Percentiles rank a stretch among this genome's conserved stretches.
These are phyloP conservation scores for Cytospora paraplurivora DNA, from an alignment of 2,329 filamentous ascomycete genomes.

Conservation along the genomic window DNA sequence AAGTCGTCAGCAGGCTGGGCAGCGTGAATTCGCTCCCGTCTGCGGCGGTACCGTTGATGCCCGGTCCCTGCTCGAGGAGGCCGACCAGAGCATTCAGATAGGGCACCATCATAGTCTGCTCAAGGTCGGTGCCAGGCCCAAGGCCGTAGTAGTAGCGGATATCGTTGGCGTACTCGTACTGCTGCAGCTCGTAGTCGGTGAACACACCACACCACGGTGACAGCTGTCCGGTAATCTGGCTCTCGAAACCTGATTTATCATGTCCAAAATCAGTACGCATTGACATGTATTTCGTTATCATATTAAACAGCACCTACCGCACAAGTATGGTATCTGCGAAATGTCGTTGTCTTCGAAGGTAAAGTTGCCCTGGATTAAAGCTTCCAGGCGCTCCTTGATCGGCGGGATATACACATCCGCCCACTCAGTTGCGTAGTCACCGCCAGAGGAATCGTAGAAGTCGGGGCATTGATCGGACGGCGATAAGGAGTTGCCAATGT, in stretches of 20 bases:
- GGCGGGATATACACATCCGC: constrained; percentile 54
- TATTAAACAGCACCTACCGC: constrained; percentile 44
- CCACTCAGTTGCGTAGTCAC: constrained; percentile 50
- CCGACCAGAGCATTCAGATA: constrained; percentile 57
- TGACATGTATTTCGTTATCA: neutral
- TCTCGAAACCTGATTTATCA: constrained; percentile 52
- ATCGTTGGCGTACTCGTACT: constrained; percentile 70
- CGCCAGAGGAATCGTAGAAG: constrained; percentile 57
- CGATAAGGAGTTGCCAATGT: constrained; percentile 63
- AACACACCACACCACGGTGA: constrained; percentile 67
- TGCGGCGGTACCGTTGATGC: constrained; percentile 47
- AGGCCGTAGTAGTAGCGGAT: constrained; percentile 68
- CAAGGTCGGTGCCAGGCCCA: constrained; percentile 57
- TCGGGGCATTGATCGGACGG: constrained; percentile 65
- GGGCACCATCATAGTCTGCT: constrained; percentile 62
- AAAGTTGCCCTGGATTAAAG: constrained; percentile 55
- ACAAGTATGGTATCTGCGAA: constrained; percentile 66
- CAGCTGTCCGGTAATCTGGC: constrained; percentile 62
- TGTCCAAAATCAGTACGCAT: neutral
- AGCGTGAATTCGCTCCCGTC: constrained; percentile 51
- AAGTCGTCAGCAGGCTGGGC: constrained; percentile 61
- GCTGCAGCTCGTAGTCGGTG: constrained; percentile 60
- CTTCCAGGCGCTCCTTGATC: constrained; percentile 56
- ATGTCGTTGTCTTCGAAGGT: constrained; percentile 57
- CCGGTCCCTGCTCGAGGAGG: constrained; percentile 55